phyloP scores from a whole-genome alignment of 2,329 filamentous ascomycete genomes.

The Thelonectria discophora region DNA sequence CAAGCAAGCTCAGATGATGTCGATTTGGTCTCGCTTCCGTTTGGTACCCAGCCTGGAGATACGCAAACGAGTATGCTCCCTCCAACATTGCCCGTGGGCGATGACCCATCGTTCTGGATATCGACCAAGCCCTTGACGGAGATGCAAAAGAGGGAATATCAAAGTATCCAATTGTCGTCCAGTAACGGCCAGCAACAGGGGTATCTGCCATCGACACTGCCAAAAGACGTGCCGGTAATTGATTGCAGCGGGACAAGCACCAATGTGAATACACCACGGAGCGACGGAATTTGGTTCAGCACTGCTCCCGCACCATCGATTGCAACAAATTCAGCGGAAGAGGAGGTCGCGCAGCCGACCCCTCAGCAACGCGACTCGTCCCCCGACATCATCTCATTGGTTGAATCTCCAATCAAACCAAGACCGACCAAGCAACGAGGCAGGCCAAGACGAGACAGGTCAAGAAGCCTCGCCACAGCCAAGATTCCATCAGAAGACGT shows the following conservation, averaged over 20 bases:
- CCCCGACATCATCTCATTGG: constrained; percentile 37
- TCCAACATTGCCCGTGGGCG: constrained; percentile 38
- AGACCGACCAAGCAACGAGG: constrained; percentile 20
- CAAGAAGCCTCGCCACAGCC: constrained; percentile 1
- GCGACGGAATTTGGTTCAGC: constrained; percentile 31
- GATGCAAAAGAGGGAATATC: constrained; percentile 51
- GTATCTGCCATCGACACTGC: constrained; percentile 30
- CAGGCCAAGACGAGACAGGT: constrained; percentile 7
- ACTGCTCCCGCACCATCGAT: constrained; percentile 33
- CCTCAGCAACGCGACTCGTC: constrained; percentile 34
- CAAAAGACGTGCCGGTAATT: constrained; percentile 31
- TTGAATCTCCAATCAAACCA: constrained; percentile 25
- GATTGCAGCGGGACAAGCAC: constrained; percentile 47
- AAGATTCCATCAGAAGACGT: constrained; percentile 15
- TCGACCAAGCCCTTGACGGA: constrained; percentile 47
- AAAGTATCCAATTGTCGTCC: constrained; percentile 35
- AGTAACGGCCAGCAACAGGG: constrained; percentile 28
- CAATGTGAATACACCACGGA: constrained; percentile 49
- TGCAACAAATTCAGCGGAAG: constrained; percentile 8
- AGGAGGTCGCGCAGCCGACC: constrained; percentile 5
- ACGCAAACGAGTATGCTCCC: constrained; percentile 40
- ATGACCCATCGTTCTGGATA: constrained; percentile 47
- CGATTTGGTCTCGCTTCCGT: constrained; percentile 39
- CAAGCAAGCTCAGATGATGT: constrained; percentile 38
- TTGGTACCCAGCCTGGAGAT: constrained; percentile 31